A percentile compares a stretch with the other conserved stretches of the same genome.
Evolutionary conservation across 176 grass and related monocot genomes (phyloP).

Genomic region (Lolium rigidum): DNA sequence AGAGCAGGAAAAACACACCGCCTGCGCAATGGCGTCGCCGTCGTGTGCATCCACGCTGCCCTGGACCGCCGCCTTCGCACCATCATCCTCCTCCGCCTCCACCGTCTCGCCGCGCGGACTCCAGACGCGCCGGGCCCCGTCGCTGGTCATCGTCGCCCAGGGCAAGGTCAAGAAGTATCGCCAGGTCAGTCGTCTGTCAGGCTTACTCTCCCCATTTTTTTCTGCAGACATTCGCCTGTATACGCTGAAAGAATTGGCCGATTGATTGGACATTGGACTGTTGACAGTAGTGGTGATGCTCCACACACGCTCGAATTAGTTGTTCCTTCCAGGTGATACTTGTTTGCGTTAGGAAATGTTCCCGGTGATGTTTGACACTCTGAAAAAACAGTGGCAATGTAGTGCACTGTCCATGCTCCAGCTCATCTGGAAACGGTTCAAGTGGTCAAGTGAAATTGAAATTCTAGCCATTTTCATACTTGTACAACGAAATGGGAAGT

Average conservation of each 20-base stretch:
- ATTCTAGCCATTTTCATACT: background rate
- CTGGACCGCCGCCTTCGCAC: conserved; percentile 35
- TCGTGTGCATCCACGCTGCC: conserved; percentile 54
- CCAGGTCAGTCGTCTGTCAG: conserved; percentile 54
- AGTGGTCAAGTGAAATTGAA: background rate
- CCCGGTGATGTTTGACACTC: background rate
- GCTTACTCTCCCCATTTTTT: background rate
- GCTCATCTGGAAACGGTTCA: background rate
- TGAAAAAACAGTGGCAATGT: background rate
- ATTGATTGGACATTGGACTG: no score
- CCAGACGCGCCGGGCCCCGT: background rate
- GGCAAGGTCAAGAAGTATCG: conserved; percentile 75
- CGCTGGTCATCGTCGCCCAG: conserved; percentile 65
- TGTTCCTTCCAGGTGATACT: no score
- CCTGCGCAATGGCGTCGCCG: conserved; percentile 47
- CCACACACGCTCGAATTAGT: background rate
- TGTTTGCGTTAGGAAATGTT: background rate
- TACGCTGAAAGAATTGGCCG: background rate
- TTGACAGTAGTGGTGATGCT: no score
- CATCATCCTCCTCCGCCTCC: background rate
- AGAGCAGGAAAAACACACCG: background rate
- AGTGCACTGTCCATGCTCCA: background rate
- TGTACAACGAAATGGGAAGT: background rate
- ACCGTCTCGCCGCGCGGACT: background rate
- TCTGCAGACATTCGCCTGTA: background rate